Conservation (phyloP, 768 basidiomycete species). For the Lanmaoa rubissima region DNA sequence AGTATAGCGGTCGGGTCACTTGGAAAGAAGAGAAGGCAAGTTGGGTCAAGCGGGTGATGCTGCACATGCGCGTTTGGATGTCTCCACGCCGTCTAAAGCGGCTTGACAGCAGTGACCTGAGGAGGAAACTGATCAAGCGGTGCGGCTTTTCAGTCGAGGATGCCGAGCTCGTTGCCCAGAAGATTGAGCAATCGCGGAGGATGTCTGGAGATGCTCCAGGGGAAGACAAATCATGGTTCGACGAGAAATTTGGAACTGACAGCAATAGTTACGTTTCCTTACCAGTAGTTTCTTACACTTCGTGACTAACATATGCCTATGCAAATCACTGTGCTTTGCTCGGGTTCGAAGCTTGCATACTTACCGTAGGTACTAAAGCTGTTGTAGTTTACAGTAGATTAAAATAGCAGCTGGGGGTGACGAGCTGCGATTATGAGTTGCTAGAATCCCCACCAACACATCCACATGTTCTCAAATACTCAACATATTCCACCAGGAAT, state of each 20-base stretch:
- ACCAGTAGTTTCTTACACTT: constrained; percentile 8
- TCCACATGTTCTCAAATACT: constrained; percentile 44
- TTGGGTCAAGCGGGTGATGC: constrained; percentile 25
- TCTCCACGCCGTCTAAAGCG: constrained; percentile 13
- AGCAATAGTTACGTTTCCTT: constrained; percentile 10
- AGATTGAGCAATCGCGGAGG: constrained; percentile 17
- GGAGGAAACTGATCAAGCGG: constrained; percentile 21
- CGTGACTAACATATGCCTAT: neutral
- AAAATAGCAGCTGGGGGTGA: neutral
- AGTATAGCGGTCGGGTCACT: constrained; percentile 9
- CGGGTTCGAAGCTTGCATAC: neutral
- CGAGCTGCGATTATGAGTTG: neutral
- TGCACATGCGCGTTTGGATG: constrained; percentile 28
- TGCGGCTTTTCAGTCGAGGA: constrained; percentile 25
- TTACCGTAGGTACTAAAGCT: neutral
- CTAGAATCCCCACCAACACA: neutral
- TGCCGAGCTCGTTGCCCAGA: constrained; percentile 17
- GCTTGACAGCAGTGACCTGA: constrained; percentile 13
- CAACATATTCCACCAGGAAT: constrained; percentile 77
- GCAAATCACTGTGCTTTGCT: neutral
- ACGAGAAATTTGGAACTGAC: constrained; percentile 16
- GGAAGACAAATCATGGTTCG: constrained; percentile 20
- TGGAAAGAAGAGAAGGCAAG: constrained; percentile 28
- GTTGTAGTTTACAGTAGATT: constrained; percentile 3
- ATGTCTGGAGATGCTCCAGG: constrained; percentile 3